Conservation (phyloP, 192 early-diverging fungal genomes). For the Podila verticillata region DNA sequence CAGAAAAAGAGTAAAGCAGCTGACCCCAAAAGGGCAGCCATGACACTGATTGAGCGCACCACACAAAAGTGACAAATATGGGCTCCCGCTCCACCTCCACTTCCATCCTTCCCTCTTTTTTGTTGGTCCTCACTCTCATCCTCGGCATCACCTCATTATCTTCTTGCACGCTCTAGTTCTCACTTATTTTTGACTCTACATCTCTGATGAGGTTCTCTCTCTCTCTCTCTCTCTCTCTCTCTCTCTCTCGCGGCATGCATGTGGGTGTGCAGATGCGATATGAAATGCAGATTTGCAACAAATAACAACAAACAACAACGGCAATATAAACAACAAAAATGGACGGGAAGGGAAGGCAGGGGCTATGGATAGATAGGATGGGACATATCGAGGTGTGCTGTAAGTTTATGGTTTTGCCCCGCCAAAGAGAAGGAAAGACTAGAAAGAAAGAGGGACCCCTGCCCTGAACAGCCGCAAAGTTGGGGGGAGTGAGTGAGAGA, state of each 20-base stretch:
- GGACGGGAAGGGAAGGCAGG: not conserved
- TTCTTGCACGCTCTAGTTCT: too few relatives aligned
- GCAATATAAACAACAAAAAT: not conserved
- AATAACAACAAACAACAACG: not conserved
- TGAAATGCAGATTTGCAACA: slow-evolving; percentile 1
- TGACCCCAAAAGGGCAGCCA: too few relatives aligned
- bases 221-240: too few relatives aligned
- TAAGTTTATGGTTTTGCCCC: slow-evolving; percentile 1
- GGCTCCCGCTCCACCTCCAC: not conserved
- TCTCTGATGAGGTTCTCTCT: not conserved
- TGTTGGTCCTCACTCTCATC: not conserved
- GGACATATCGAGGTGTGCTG: not conserved
- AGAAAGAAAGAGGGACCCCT: not conserved
- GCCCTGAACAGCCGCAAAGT: not conserved
- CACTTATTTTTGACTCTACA: not conserved
- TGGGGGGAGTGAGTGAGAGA: not conserved
- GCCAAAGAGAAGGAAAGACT: not conserved
- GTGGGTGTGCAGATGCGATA: not conserved
- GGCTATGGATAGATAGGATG: not conserved
- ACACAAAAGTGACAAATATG: slow-evolving; percentile 4
- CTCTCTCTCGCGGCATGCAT: not conserved
- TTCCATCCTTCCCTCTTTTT: not conserved
- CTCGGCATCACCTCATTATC: not conserved
- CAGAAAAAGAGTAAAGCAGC: not conserved
- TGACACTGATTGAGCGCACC: too few relatives aligned